Conservation (phyloP, 768 basidiomycete species). For the Termitomyces eurrhizus region DNA sequence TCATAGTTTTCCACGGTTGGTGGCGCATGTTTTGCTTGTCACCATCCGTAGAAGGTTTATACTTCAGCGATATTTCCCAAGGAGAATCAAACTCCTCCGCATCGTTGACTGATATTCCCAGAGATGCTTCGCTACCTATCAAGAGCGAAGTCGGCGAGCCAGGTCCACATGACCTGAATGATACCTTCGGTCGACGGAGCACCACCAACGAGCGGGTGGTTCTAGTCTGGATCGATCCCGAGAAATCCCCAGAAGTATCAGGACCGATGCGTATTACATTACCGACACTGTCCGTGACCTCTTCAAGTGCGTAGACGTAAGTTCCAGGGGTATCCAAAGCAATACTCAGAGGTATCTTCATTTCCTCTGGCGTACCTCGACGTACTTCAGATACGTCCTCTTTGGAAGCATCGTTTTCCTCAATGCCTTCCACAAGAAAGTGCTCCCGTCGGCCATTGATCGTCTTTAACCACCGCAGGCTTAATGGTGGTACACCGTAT, state of each 20-base stretch:
- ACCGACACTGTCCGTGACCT: conserved; percentile 78
- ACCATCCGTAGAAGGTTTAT: conserved; percentile 45
- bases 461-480: conserved; percentile 71
- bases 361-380: conserved; percentile 40
- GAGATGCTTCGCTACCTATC: conserved; percentile 58
- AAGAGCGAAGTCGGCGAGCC: conserved; percentile 67
- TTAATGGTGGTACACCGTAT: conserved; percentile 71
- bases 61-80: conserved; percentile 63
- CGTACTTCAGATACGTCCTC: conserved; percentile 3
- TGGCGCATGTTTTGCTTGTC: conserved; percentile 34
- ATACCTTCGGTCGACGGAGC: conserved; percentile 64
- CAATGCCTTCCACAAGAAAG: conserved; percentile 83
- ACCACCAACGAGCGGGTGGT: conserved; percentile 63
- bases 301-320: conserved; percentile 73
- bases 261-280: conserved; percentile 57
- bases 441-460: conserved; percentile 63
- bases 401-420: conserved; percentile 43
- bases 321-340: conserved; percentile 60
- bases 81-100: conserved; percentile 62
- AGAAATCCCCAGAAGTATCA: conserved; percentile 20
- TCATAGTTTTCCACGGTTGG: conserved; percentile 62
- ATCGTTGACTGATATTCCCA: conserved; percentile 51
- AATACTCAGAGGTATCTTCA: conserved; percentile 67
- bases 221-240: conserved; percentile 34
- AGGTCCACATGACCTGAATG: conserved; percentile 73